These are phyloP conservation scores for Cucurbita argyrosperma DNA, from an alignment of 306 rosid species.

Conservation along the genomic window DNA sequence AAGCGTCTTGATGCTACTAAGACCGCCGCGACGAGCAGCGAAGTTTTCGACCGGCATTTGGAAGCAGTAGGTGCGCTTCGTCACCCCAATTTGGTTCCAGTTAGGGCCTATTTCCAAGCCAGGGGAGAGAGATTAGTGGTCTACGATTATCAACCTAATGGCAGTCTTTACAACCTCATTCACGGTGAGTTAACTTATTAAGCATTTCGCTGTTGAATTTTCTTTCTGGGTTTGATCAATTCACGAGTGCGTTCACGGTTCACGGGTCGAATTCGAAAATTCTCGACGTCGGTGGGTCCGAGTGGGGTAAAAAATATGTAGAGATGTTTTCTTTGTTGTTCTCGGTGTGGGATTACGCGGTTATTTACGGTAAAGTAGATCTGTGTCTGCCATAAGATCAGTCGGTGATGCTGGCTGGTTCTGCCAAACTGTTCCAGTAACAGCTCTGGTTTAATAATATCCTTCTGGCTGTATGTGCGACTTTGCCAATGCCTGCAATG, in stretches of 20 bases:
- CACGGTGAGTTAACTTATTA: slow-evolving; percentile 38
- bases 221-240: neutral
- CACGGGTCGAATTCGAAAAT: slow-evolving; percentile 1
- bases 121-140: slow-evolving; percentile 73
- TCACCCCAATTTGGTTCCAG: slow-evolving; percentile 73
- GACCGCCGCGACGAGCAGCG: slow-evolving; percentile 30
- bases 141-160: slow-evolving; percentile 75
- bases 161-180: slow-evolving; percentile 73
- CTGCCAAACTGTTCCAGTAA: neutral
- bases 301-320: neutral
- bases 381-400: neutral
- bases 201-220: neutral
- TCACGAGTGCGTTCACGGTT: neutral
- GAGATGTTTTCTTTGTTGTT: neutral
- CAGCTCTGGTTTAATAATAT: neutral
- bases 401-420: slow-evolving; percentile 1
- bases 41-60: slow-evolving; percentile 58
- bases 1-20: slow-evolving; percentile 69
- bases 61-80: slow-evolving; percentile 44
- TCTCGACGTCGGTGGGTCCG: neutral
- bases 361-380: neutral
- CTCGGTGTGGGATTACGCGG: neutral
- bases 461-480: neutral
- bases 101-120: slow-evolving; percentile 80
- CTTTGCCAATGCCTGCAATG: neutral